Conservation (phyloP, 164 flowering plant species). For the Litsea cubeba region DNA sequence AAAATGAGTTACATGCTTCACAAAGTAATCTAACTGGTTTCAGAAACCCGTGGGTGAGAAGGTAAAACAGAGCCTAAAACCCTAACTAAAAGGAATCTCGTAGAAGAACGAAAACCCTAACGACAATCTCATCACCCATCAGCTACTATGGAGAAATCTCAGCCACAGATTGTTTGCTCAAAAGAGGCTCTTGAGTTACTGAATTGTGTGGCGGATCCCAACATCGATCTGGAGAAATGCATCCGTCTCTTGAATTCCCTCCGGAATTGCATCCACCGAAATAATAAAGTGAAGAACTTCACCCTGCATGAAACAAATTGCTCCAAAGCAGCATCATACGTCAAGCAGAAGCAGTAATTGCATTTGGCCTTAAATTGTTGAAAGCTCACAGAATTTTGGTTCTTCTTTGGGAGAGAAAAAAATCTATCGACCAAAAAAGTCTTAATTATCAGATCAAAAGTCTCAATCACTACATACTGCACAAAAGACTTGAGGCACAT, state of each 20-base stretch:
- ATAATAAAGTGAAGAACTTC: constrained; percentile 87
- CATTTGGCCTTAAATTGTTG: background rate
- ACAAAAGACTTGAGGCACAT: too few relatives aligned
- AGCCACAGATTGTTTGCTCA: constrained; percentile 36
- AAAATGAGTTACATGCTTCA: too few relatives aligned
- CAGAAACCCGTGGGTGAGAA: too few relatives aligned
- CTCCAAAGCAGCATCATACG: constrained; percentile 17
- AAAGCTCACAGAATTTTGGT: background rate
- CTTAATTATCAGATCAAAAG: too few relatives aligned
- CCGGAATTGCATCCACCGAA: constrained; percentile 60
- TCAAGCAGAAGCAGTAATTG: constrained; percentile 21
- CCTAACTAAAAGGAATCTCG: too few relatives aligned
- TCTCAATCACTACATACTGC: too few relatives aligned
- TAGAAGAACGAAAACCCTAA: too few relatives aligned
- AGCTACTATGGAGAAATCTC: constrained; percentile 6
- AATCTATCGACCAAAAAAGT: too few relatives aligned
- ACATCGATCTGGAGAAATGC: constrained; percentile 59
- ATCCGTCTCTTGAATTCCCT: constrained; percentile 43
- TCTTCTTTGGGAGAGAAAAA: too few relatives aligned
- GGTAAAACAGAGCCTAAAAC: too few relatives aligned
- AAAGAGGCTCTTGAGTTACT: constrained; percentile 67
- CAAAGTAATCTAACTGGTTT: too few relatives aligned
- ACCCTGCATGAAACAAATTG: constrained; percentile 36
- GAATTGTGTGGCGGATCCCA: constrained; percentile 56
- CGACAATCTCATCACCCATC: too few relatives aligned